Conservation (phyloP, 495 filamentous ascomycete species). For the Neurospora pannonica region DNA sequence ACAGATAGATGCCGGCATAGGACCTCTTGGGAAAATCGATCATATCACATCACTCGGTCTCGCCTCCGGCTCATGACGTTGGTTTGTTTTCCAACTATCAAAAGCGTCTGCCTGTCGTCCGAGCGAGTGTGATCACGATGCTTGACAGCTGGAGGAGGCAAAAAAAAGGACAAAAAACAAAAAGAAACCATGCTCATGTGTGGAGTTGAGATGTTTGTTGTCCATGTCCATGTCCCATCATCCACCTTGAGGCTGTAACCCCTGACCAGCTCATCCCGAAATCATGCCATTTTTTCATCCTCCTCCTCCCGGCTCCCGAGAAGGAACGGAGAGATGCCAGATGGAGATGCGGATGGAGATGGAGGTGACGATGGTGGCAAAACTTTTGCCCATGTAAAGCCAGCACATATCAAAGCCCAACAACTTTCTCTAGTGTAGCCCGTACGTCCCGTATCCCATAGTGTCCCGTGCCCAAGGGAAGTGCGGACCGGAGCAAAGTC, state of each 20-base stretch:
- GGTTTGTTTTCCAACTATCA: background rate
- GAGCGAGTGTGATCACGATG: background rate
- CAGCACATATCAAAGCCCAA: background rate
- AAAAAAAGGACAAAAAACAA: background rate
- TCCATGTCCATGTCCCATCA: background rate
- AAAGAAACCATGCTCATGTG: background rate
- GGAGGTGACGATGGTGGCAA: background rate
- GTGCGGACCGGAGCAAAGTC: background rate
- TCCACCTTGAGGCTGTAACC: background rate
- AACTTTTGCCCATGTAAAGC: background rate
- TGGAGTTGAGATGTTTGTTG: background rate
- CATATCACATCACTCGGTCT: background rate
- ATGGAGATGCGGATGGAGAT: background rate
- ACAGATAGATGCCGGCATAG: background rate
- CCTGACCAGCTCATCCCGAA: background rate
- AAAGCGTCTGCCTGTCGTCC: background rate
- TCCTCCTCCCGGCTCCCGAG: background rate
- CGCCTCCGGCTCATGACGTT: background rate
- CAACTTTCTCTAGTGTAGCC: background rate
- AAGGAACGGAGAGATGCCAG: background rate
- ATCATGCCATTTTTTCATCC: background rate
- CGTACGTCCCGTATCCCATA: background rate
- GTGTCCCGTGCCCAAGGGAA: background rate
- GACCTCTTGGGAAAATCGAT: background rate
- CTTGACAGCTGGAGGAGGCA: background rate